phyloP scores from a whole-genome alignment of 139 green algal genomes.

The Chlamydomonas sp. region DNA sequence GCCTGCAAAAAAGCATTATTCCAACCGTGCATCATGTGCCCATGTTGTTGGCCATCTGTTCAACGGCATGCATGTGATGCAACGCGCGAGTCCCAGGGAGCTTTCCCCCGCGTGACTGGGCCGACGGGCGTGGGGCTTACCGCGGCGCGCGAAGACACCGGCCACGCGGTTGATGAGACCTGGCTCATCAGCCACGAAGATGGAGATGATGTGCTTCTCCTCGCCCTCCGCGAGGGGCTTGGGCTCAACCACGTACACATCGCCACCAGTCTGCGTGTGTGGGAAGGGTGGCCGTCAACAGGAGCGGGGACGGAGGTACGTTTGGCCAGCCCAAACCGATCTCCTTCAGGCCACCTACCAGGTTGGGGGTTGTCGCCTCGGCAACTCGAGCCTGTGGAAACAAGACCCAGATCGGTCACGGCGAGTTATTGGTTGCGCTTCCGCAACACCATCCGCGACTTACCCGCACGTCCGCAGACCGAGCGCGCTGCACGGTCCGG shows the following conservation, averaged over 20 bases:
- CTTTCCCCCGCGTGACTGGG: no score
- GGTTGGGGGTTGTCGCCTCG: conserved; percentile 15
- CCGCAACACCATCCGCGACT: no score
- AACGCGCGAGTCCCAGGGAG: no score
- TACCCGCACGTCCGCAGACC: conserved; percentile 14
- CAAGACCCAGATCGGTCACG: background rate
- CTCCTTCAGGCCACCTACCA: background rate
- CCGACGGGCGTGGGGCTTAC: conserved; percentile 27
- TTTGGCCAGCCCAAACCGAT: no score
- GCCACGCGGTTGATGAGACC: conserved; percentile 98
- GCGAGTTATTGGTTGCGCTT: no score
- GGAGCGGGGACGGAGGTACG: background rate
- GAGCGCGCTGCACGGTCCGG: background rate
- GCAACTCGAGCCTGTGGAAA: background rate
- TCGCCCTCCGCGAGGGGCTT: conserved; percentile 84
- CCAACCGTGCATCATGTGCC: no score
- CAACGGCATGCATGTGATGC: no score
- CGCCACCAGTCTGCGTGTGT: conserved; percentile 7
- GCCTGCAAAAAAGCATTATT: conserved; percentile 47
- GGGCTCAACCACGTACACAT: conserved; percentile 77
- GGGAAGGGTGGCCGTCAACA: background rate
- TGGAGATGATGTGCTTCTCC: conserved; percentile 92
- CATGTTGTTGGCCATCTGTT: no score
- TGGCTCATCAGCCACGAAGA: conserved; percentile 97
- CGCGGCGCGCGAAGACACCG: conserved; percentile 93